phyloP scores from a whole-genome alignment of 2,329 filamentous ascomycete species.

The Botrytis squamosa region DNA sequence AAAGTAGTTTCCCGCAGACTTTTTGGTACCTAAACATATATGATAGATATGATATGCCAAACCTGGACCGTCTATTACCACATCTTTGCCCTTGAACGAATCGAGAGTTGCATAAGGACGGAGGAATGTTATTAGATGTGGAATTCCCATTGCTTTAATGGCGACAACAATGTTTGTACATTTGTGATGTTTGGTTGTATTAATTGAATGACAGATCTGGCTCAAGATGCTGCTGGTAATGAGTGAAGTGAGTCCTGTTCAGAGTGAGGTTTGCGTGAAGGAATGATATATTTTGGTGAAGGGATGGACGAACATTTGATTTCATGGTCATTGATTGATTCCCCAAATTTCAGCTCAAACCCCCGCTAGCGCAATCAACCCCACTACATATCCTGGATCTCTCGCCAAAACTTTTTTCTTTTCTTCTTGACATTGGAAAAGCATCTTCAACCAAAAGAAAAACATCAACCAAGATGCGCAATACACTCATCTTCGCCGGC shows the following conservation, averaged over 20 bases:
- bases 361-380: neutral
- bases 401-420: slow-evolving; percentile 18
- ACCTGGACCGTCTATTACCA: slow-evolving; percentile 74
- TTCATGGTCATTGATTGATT: neutral
- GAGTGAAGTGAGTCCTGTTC: neutral
- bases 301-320: neutral
- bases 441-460: neutral
- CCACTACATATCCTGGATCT: neutral
- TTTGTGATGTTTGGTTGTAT: neutral
- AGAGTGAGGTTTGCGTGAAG: neutral
- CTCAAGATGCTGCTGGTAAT: neutral
- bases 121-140: slow-evolving; percentile 53
- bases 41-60: slow-evolving; percentile 72
- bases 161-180: slow-evolving; percentile 27
- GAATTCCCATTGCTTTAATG: slow-evolving; percentile 55
- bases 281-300: neutral
- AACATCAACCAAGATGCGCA: slow-evolving; percentile 50
- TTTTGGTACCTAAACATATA: slow-evolving; percentile 48
- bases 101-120: slow-evolving; percentile 50
- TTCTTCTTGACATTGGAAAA: slow-evolving; percentile 22
- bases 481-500: slow-evolving; percentile 67
- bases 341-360: neutral
- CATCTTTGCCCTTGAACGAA: slow-evolving; percentile 44
- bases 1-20: slow-evolving; percentile 46
- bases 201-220: too few relatives aligned